A percentile compares a stretch with the other conserved stretches of the same genome.
These are phyloP conservation scores for Fusarium citri DNA, from an alignment of 2,329 filamentous ascomycete species.

Conservation along the genomic window DNA sequence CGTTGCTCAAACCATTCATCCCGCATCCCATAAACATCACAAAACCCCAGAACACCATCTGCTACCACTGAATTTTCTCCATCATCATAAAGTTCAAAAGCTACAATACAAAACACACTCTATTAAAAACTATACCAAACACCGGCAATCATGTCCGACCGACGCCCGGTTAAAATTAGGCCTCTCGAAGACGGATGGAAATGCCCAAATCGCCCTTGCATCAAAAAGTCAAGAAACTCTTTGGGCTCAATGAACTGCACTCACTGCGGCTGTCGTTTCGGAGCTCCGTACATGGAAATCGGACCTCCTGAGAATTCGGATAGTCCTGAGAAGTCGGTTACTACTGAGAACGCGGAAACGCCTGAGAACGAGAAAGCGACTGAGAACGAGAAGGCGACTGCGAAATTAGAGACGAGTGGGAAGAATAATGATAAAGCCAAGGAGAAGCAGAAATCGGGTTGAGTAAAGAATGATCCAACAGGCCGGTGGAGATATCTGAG, in stretches of 20 bases:
- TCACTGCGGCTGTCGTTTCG: background rate
- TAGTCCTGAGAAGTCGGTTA: background rate
- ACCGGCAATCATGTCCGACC: background rate
- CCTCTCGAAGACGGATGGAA: background rate
- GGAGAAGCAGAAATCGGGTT: background rate
- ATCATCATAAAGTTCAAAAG: background rate
- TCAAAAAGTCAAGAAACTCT: background rate
- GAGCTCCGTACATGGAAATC: background rate
- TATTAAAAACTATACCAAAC: background rate
- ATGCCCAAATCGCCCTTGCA: background rate
- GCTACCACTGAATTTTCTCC: background rate
- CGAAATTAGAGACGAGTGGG: background rate
- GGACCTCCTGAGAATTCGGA: background rate
- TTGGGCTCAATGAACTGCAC: background rate
- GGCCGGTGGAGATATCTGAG: no score
- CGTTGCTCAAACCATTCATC: background rate
- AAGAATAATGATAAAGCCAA: background rate
- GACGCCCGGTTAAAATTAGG: background rate
- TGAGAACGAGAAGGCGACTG: background rate
- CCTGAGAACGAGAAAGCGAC: background rate
- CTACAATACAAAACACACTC: background rate
- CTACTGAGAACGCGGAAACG: background rate
- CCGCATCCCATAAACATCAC: background rate
- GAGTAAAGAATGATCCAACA: background rate
- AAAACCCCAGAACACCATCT: background rate